phyloP scores from a whole-genome alignment of 164 flowering plant genomes.

The Aristolochia californica region DNA sequence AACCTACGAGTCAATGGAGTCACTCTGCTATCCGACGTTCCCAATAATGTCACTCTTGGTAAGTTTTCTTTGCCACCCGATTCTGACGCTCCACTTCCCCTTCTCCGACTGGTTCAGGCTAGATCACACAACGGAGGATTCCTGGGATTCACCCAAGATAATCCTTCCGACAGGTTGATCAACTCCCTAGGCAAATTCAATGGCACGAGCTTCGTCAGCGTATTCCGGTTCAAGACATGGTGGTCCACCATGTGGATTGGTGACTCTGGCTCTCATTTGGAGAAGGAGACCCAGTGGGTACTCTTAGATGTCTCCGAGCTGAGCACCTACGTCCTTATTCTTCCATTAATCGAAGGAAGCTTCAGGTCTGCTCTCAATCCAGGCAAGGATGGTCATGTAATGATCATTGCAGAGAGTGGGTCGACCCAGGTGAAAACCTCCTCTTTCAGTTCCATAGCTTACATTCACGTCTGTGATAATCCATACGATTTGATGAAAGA shows the following conservation, averaged over 20 bases:
- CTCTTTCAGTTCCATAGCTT: constrained; percentile 44
- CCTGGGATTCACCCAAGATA: constrained; percentile 38
- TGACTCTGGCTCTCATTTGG: constrained; percentile 58
- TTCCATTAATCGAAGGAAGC: constrained; percentile 47
- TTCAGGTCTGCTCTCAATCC: constrained; percentile 69
- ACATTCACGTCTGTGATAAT: constrained; percentile 62
- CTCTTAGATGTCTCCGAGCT: constrained; percentile 61
- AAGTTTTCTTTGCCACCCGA: constrained; percentile 28
- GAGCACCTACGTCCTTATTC: constrained; percentile 45
- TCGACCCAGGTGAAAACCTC: constrained; percentile 37
- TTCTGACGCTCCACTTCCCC: constrained; percentile 40
- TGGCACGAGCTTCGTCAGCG: constrained; percentile 44
- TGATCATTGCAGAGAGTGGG: constrained; percentile 67
- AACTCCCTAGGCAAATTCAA: constrained; percentile 58
- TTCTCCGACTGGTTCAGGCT: constrained; percentile 35
- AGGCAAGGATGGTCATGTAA: constrained; percentile 47
- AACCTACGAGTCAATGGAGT: constrained; percentile 42
- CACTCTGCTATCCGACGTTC: constrained; percentile 52
- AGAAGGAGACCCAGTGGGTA: constrained; percentile 78
- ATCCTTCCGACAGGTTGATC: constrained; percentile 34
- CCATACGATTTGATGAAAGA: constrained; percentile 74
- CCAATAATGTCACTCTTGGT: constrained; percentile 47
- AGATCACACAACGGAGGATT: constrained; percentile 30
- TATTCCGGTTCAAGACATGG: constrained; percentile 88
- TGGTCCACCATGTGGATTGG: constrained; percentile 90